Percentiles rank a stretch among this genome's conserved stretches.
phyloP scores from a whole-genome alignment of 2,329 filamentous ascomycete genomes.

The Lasiodiplodia gonubiensis region DNA sequence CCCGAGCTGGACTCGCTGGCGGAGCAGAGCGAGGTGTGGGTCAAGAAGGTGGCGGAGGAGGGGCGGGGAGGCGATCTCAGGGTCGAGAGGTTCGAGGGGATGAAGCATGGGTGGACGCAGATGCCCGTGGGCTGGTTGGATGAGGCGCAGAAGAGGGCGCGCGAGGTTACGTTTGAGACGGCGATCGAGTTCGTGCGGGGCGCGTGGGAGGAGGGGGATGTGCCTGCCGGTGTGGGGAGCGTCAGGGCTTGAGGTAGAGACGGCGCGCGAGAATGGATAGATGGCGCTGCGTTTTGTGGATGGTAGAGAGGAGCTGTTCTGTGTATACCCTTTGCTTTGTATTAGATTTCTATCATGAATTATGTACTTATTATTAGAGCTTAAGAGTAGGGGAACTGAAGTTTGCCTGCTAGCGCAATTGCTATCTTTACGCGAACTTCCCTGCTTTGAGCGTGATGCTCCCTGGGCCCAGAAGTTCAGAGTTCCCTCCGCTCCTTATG shows the following conservation, averaged over 20 bases:
- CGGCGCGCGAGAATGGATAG: too few species aligned
- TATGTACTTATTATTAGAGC: background rate
- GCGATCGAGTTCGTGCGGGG: conserved; percentile 46
- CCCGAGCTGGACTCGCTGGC: conserved; percentile 49
- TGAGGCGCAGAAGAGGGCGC: conserved; percentile 46
- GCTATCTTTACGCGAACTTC: too few species aligned
- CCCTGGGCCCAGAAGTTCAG: too few species aligned
- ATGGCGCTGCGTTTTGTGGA: background rate
- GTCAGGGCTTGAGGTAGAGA: background rate
- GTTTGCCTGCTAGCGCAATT: too few species aligned
- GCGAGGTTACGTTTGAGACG: conserved; percentile 44
- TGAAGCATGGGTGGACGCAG: conserved; percentile 48
- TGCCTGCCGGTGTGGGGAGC: background rate
- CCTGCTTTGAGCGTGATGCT: too few species aligned
- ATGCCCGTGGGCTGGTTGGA: conserved; percentile 48
- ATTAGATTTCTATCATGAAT: background rate
- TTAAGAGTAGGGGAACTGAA: background rate
- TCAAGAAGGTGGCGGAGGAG: conserved; percentile 44
- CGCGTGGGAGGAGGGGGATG: conserved; percentile 39
- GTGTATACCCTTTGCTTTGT: background rate
- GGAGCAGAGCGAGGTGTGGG: conserved; percentile 51
- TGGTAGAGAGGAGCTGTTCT: background rate
- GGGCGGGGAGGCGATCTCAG: conserved; percentile 38
- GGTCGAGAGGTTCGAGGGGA: conserved; percentile 39
- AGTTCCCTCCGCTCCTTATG: too few species aligned